Conservation (phyloP, 768 basidiomycete species). For the Artomyces pyxidatus region DNA sequence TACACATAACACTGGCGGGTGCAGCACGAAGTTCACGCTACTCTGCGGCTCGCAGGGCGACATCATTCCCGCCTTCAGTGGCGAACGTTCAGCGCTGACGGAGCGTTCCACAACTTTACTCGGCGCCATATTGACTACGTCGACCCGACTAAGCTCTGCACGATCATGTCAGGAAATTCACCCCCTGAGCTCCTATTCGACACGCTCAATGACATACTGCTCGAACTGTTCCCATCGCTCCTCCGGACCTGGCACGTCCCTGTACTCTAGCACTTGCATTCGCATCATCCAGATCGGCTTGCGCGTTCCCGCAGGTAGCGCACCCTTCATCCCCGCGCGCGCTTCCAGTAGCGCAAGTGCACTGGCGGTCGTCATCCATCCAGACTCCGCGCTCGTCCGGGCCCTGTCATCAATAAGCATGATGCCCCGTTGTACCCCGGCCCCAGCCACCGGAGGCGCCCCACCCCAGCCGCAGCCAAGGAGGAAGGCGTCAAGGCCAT, state of each 20-base stretch:
- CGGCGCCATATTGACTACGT: too few relatives aligned
- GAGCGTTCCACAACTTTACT: too few relatives aligned
- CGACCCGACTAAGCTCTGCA: too few relatives aligned
- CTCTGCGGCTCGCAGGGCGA: too few relatives aligned
- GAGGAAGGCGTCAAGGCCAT: constrained; percentile 38
- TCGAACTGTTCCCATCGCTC: not conserved
- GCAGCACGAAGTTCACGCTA: too few relatives aligned
- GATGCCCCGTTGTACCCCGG: constrained; percentile 18
- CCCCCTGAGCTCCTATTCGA: not conserved
- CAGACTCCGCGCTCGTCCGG: too few relatives aligned
- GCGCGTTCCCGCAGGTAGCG: not conserved
- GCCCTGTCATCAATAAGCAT: constrained; percentile 18
- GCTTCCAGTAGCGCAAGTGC: constrained; percentile 2
- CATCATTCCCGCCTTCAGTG: too few relatives aligned
- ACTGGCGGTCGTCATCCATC: constrained; percentile 1
- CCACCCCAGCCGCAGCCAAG: constrained; percentile 38
- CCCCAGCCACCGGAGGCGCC: not conserved
- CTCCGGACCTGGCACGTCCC: constrained; percentile 11
- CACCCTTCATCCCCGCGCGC: not conserved
- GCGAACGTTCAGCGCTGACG: too few relatives aligned
- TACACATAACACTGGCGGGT: too few relatives aligned
- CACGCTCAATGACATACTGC: not conserved
- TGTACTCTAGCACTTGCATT: constrained; percentile 14
- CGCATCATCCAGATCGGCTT: constrained; percentile 16
- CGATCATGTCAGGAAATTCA: too few relatives aligned